Conservation (phyloP, 129 eudicot genomes). For the Kitagawia praeruptora region DNA sequence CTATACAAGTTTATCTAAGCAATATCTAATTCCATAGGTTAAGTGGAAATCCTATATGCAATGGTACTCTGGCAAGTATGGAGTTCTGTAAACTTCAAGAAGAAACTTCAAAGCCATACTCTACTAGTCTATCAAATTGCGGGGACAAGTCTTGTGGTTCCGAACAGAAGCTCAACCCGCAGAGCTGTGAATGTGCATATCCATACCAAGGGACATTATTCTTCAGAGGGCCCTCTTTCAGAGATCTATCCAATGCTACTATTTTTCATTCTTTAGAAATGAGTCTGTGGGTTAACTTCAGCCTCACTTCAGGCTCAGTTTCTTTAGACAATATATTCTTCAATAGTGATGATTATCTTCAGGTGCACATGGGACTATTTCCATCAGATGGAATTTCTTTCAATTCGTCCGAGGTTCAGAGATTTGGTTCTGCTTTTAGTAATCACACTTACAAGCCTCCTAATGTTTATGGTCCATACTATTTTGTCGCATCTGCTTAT, state of each 20-base stretch:
- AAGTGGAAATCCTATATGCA: slow-evolving; percentile 80
- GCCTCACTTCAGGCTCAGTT: slow-evolving; percentile 80
- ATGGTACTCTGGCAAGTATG: slow-evolving; percentile 46
- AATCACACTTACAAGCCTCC: slow-evolving; percentile 94
- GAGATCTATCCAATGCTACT: slow-evolving; percentile 59
- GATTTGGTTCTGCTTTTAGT: slow-evolving; percentile 61
- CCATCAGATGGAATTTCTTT: slow-evolving; percentile 23
- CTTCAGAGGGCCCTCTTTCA: slow-evolving; percentile 82
- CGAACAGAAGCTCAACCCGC: slow-evolving; percentile 65
- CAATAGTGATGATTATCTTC: slow-evolving; percentile 78
- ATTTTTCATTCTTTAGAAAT: slow-evolving; percentile 72
- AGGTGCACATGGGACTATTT: slow-evolving; percentile 65
- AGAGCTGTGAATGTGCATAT: slow-evolving; percentile 88
- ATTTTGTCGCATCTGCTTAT: slow-evolving; percentile 49
- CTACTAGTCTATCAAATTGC: slow-evolving; percentile 81
- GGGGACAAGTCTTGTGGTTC: slow-evolving; percentile 52
- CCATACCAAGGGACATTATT: slow-evolving; percentile 85
- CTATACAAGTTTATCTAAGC: too few species aligned
- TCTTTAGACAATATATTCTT: slow-evolving; percentile 73
- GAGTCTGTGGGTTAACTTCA: slow-evolving; percentile 85
- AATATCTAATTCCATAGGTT: slow-evolving; percentile 24
- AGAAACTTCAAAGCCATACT: slow-evolving; percentile 53
- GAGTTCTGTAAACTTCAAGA: slow-evolving; percentile 68
- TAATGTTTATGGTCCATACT: slow-evolving; percentile 59
- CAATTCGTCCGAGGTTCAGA: slow-evolving; percentile 57